These are phyloP conservation scores for Apiotrichum domesticum DNA, from an alignment of 1,284 basidiomycete genomes.

Conservation along the genomic window DNA sequence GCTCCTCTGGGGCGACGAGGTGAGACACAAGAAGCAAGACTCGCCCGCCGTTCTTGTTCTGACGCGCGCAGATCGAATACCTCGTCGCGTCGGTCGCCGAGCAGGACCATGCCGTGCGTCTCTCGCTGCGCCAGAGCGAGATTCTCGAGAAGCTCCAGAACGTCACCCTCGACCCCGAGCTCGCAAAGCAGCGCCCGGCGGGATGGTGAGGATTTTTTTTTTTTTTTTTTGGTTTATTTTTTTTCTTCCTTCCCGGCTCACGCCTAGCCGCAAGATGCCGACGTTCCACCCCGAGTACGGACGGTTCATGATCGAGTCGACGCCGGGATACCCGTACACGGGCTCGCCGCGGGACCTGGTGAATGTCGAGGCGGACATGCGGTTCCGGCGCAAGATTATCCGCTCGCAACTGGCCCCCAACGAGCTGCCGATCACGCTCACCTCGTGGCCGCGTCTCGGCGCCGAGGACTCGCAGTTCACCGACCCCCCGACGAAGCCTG, in stretches of 20 bases:
- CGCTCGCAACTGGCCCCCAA: constrained; percentile 74
- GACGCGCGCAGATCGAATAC: constrained; percentile 74
- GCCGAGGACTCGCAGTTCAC: constrained; percentile 77
- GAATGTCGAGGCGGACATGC: constrained; percentile 91
- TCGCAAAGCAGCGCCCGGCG: constrained; percentile 50
- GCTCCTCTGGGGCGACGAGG: constrained; percentile 99
- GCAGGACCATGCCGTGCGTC: constrained; percentile 65
- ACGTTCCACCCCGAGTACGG: constrained; percentile 99
- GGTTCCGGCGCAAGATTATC: constrained; percentile 77
- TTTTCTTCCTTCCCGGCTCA: neutral
- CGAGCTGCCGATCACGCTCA: constrained; percentile 88
- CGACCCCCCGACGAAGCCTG: constrained; percentile 75
- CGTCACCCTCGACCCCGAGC: constrained; percentile 61
- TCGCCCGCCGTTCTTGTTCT: neutral
- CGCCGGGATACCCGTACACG: constrained; percentile 89
- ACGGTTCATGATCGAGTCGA: constrained; percentile 97
- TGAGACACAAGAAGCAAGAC: constrained; percentile 39
- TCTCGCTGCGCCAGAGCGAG: constrained; percentile 89
- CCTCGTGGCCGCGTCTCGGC: constrained; percentile 91
- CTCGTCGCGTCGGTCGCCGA: constrained; percentile 88
- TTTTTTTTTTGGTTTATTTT: too few relatives aligned
- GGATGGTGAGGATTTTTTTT: constrained; percentile 20
- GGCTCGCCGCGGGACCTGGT: constrained; percentile 77
- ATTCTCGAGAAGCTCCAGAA: constrained; percentile 75
- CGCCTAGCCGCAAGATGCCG: constrained; percentile 62